Evolutionary conservation across 331 rosid species (phyloP).

Genomic region (Acacia concinna): DNA sequence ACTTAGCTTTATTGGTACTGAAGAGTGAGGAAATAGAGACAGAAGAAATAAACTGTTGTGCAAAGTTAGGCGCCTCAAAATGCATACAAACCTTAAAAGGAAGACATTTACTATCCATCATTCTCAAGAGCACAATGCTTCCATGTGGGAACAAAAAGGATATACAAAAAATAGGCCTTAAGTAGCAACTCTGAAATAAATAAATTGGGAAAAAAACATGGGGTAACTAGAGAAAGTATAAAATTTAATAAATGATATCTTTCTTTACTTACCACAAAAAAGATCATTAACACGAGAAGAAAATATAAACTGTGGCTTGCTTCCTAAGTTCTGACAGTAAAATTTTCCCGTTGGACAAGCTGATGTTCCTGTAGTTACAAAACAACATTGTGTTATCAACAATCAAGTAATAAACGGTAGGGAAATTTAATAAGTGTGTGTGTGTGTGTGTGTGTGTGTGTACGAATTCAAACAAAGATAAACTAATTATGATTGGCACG

Average conservation of each 20-base stretch:
- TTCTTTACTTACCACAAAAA: slow-evolving; percentile 64
- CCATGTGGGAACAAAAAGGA: background rate
- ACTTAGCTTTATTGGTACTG: background rate
- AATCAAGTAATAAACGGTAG: slow-evolving; percentile 18
- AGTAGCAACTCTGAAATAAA: slow-evolving; percentile 12
- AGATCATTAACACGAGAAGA: slow-evolving; percentile 81
- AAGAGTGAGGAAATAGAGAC: slow-evolving; percentile 3
- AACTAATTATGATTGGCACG: background rate
- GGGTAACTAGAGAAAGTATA: background rate
- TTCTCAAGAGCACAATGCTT: slow-evolving; percentile 8
- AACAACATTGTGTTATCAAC: slow-evolving; percentile 23
- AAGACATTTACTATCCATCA: slow-evolving; percentile 10
- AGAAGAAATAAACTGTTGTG: background rate
- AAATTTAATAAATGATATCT: background rate
- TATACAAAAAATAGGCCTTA: background rate
- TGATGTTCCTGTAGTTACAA: slow-evolving; percentile 73
- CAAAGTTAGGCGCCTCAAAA: background rate
- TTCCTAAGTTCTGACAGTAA: slow-evolving; percentile 79
- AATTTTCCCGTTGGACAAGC: slow-evolving; percentile 80
- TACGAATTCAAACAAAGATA: background rate
- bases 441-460: too few relatives aligned
- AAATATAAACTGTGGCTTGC: slow-evolving; percentile 76
- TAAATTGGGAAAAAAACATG: background rate
- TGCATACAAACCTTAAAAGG: background rate
- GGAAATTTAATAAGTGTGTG: background rate